Base-by-base conservation (phyloP, 2,329 filamentous ascomycete species). In the Sporothrix schenckii region DNA sequence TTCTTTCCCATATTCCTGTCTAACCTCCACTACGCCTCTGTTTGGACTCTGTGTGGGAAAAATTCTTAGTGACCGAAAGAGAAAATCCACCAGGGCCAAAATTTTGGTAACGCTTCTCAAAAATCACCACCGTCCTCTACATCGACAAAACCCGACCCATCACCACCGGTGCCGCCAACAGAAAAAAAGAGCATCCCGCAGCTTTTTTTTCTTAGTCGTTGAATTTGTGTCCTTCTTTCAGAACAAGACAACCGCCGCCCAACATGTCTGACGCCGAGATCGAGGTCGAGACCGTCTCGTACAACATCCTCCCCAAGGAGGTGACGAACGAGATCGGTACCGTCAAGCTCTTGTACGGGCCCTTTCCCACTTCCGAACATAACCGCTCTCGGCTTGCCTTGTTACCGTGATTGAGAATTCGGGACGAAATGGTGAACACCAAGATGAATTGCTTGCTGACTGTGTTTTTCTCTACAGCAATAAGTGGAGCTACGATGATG, bases 401-500 rank as follows among this genome's bases (percentile, higher is more conserved):
- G 56, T 16, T 21, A 44, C 34, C 19, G 24, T 21, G 44, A 49
- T 41, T 58, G 49, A 14, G 14, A 50, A 27, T 54, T 3, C 30
- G 13, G 49, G 21, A 49, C 24, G 9, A 41, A 7, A 27, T 24
- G 24, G 47, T 14, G 27, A 21, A 16, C 14, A 9, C 39, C 19
- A 21, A 52, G 27, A 47, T 41, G 50, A 49, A 69, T 19, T 24
- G 14, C 49, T 47, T 41, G 56, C 71, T 72, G 63, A 72, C 71
- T 44, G 54, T 54, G 21, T 54, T 71, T 58, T 72, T 61, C 16
- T 52, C 14, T 30, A 27, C 68, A 75, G 74, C 76, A 77, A 95
- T 91, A 97, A 96, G 86, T 97, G 94, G 85, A 85, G 85, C 86
- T 99, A 98, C 86, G 95, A 95, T 83, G 92, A 98, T 90, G 94